A percentile compares a stretch with the other conserved stretches of the same genome.
Evolutionary conservation across 805 yeast genomes (phyloP).

Genomic region (Teunomyces atbi): DNA sequence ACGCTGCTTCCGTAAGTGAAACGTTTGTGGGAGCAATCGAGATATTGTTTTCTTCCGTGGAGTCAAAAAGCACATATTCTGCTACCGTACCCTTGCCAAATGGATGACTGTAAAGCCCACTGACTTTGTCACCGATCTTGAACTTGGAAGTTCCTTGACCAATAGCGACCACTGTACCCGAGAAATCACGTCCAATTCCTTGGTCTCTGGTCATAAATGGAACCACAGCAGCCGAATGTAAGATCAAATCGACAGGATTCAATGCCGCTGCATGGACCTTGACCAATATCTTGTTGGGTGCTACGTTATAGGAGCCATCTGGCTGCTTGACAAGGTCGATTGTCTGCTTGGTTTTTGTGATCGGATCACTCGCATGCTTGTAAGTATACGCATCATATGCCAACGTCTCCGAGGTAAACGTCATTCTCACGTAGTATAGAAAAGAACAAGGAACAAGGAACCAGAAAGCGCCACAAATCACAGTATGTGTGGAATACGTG

Average conservation of each 20-base stretch:
- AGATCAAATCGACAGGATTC: conserved; percentile 31
- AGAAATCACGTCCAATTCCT: conserved; percentile 32
- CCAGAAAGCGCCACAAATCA: background rate
- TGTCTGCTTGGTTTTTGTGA: conserved; percentile 10
- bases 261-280: conserved; percentile 32
- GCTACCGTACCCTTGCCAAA: conserved; percentile 41
- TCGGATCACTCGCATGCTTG: conserved; percentile 12
- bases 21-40: conserved; percentile 47
- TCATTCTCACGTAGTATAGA: conserved; percentile 10
- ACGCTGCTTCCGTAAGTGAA: conserved; percentile 56
- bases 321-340: conserved; percentile 10
- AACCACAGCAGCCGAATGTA: conserved; percentile 16
- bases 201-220: conserved; percentile 12
- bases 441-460: background rate
- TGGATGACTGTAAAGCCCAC: conserved; percentile 20
- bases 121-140: conserved; percentile 29
- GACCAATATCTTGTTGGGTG: conserved; percentile 21
- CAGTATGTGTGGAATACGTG: too few relatives aligned
- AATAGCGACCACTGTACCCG: conserved; percentile 32
- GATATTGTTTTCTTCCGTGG: conserved; percentile 33
- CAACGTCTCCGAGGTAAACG: conserved; percentile 11
- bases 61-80: conserved; percentile 46
- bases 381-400: conserved; percentile 23
- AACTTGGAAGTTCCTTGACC: conserved; percentile 25
- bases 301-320: conserved; percentile 15